These are phyloP conservation scores for Boletus bicolor DNA, from an alignment of 768 basidiomycete genomes.

Conservation along the genomic window DNA sequence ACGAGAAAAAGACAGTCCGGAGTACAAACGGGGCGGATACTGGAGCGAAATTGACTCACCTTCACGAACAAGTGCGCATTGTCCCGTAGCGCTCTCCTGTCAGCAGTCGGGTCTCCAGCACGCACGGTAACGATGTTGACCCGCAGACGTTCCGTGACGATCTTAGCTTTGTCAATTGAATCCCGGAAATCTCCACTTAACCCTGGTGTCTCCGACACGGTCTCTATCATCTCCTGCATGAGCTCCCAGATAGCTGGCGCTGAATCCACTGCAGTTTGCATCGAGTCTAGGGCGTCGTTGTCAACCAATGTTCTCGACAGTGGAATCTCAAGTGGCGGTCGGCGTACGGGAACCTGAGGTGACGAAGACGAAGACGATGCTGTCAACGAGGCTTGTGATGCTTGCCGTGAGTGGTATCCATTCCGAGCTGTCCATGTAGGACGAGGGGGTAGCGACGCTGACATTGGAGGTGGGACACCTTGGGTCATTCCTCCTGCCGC, in stretches of 20 bases:
- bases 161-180: conserved; percentile 58
- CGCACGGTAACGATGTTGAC: conserved; percentile 57
- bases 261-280: conserved; percentile 73
- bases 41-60: conserved; percentile 39
- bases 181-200: conserved; percentile 46
- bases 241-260: conserved; percentile 82
- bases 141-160: conserved; percentile 59
- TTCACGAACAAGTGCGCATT: conserved; percentile 81
- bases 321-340: conserved; percentile 45
- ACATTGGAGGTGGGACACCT: conserved; percentile 4
- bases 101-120: conserved; percentile 49
- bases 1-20: background rate
- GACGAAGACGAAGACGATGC: conserved; percentile 38
- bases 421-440: conserved; percentile 8
- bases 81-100: conserved; percentile 65
- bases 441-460: conserved; percentile 14
- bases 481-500: conserved; percentile 3
- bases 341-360: conserved; percentile 23
- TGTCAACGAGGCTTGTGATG: conserved; percentile 42
- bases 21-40: background rate
- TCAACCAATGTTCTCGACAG: conserved; percentile 66
- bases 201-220: conserved; percentile 48
- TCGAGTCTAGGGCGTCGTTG: conserved; percentile 73
- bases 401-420: conserved; percentile 40
- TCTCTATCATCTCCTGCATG: conserved; percentile 69